Conservation (phyloP, 2,329 filamentous ascomycete species). For the Xylaria multiplex region DNA sequence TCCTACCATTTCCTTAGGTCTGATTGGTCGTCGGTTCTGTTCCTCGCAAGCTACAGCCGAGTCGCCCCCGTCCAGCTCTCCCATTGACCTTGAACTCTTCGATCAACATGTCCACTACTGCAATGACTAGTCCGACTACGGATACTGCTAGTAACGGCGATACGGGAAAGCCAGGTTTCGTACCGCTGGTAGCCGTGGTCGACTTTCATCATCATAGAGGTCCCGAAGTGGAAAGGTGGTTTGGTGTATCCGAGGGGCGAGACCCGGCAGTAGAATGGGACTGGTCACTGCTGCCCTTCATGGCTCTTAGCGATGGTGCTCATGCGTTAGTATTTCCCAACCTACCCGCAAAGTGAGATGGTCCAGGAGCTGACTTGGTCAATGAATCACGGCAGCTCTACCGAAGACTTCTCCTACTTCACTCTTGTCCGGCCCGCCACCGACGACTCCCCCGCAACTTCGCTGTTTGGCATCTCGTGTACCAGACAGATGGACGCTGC, state of each 20-base stretch:
- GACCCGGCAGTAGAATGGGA: constrained; percentile 87
- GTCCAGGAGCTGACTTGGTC: constrained; percentile 27
- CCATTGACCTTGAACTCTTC: constrained; percentile 14
- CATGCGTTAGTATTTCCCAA: constrained; percentile 74
- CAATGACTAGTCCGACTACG: constrained; percentile 39
- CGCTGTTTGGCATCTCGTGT: constrained; percentile 95
- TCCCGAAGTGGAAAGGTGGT: constrained; percentile 93
- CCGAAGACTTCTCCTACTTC: constrained; percentile 99
- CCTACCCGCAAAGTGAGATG: not conserved
- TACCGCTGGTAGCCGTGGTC: constrained; percentile 80
- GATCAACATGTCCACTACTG: constrained; percentile 3
- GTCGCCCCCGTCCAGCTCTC: not conserved
- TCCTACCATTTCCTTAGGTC: constrained; percentile 11
- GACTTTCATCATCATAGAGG: constrained; percentile 88
- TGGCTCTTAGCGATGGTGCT: constrained; percentile 95
- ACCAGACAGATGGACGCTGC: constrained; percentile 89
- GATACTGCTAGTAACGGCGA: constrained; percentile 27
- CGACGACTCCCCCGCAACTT: constrained; percentile 70
- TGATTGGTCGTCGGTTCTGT: constrained; percentile 12
- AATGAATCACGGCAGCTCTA: constrained; percentile 64
- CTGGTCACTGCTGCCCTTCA: constrained; percentile 92
- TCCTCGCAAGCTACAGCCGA: constrained; percentile 6
- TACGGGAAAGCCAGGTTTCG: constrained; percentile 56
- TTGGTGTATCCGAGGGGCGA: constrained; percentile 76
- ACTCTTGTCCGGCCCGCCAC: constrained; percentile 78